Evolutionary conservation across 257 asterid genomes (phyloP).

Genomic region (Mitragyna speciosa): DNA sequence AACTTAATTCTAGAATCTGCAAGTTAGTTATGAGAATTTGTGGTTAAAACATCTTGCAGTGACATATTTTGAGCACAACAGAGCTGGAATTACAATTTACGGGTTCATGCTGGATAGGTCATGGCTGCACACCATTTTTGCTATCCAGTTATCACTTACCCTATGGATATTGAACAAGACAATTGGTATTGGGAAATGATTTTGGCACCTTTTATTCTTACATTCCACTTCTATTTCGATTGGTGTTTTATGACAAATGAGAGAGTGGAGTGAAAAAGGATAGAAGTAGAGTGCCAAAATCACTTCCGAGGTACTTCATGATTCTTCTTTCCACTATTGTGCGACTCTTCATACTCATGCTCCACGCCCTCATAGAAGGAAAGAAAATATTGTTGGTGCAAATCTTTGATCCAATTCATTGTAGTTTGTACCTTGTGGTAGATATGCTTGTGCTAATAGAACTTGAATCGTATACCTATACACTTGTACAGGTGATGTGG

Average conservation of each 20-base stretch:
- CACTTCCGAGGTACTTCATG: neutral
- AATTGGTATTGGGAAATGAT: conserved; percentile 40
- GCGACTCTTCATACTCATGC: neutral
- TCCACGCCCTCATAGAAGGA: neutral
- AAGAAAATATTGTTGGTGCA: neutral
- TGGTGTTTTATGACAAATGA: neutral
- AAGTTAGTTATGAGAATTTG: neutral
- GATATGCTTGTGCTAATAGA: neutral
- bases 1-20: neutral
- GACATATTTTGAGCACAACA: conserved; percentile 83
- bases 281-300: neutral
- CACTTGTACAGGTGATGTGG: neutral
- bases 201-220: too few relatives aligned
- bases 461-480: neutral
- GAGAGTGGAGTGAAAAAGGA: neutral
- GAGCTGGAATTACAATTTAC: conserved; percentile 87
- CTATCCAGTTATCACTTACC: conserved; percentile 71
- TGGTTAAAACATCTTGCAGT: conserved; percentile 46
- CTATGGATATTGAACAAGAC: conserved; percentile 94
- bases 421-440: neutral
- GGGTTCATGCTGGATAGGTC: conserved; percentile 91
- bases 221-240: neutral
- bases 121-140: conserved; percentile 69
- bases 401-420: neutral
- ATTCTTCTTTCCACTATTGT: neutral